Percentiles rank a stretch among this genome's conserved stretches.
phyloP scores from a whole-genome alignment of 2,329 filamentous ascomycete genomes.

The Conoideocrella luteorostrata region DNA sequence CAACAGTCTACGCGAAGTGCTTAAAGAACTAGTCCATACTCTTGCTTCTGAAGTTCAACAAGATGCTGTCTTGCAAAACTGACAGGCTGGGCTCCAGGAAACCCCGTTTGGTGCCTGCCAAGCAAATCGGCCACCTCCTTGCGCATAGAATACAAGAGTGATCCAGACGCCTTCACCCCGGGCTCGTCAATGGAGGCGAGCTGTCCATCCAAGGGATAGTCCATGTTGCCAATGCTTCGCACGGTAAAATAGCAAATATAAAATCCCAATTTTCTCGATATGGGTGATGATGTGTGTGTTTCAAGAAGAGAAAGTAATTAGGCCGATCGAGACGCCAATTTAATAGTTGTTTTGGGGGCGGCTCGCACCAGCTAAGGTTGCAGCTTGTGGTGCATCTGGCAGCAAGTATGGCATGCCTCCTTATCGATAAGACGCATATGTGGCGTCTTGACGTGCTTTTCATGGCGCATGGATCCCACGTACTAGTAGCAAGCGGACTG shows the following conservation, averaged over 20 bases:
- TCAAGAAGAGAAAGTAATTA: too few relatives aligned
- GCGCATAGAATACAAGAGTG: slow-evolving; percentile 57
- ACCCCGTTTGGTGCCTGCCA: slow-evolving; percentile 59
- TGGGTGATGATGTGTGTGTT: too few relatives aligned
- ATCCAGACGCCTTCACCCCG: slow-evolving; percentile 58
- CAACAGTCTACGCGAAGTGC: background rate
- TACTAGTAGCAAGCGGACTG: background rate
- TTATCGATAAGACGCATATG: slow-evolving; percentile 1
- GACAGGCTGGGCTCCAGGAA: slow-evolving; percentile 91
- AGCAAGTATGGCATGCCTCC: background rate
- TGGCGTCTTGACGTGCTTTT: background rate
- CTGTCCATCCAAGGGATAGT: slow-evolving; percentile 21
- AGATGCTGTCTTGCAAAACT: slow-evolving; percentile 81
- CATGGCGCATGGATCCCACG: too few relatives aligned
- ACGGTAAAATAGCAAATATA: background rate
- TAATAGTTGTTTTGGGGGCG: too few relatives aligned
- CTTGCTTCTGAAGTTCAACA: slow-evolving; percentile 69
- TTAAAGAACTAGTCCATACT: slow-evolving; percentile 42
- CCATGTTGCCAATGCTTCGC: slow-evolving; percentile 20
- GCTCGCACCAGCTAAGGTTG: too few relatives aligned
- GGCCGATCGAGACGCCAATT: too few relatives aligned
- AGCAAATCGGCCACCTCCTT: slow-evolving; percentile 70
- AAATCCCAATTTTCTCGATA: background rate
- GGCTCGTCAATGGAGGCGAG: slow-evolving; percentile 52
- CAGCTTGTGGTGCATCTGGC: too few relatives aligned